Evolutionary conservation across 2,329 filamentous ascomycete genomes (phyloP), one percentile per base, ranked within the genome.

Genomic region (Grosmannia huntii): DNA sequence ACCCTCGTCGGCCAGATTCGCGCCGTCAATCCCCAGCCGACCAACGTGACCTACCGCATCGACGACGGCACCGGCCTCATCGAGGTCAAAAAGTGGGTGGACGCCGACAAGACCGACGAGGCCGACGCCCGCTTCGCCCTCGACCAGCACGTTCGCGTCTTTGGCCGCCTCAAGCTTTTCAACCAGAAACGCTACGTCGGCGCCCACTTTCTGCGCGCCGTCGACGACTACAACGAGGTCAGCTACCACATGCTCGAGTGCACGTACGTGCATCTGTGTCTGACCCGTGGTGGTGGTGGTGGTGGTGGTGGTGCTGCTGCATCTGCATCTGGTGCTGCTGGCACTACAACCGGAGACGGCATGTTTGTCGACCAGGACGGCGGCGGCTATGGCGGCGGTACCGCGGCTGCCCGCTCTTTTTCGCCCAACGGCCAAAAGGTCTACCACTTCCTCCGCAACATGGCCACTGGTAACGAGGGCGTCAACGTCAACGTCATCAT

Each of bases 61-160:
- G 94, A 99, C 73, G 94, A 99, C 72, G 94, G 94, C 69, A 99
- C 95, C 1, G 91, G 90, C 60, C 79, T 85, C 61, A 86, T 96
- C 66, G 95, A 99, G 72, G 91, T 90, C 64, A 95, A 94, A 76
- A 85, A 87, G 70, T 95, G 88, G 87, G 78, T 88, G 59, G 86
- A 92, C 72, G 73, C 79, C 64, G 81, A 83, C 67, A 79, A 79
- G 68, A 71, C 70, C 31, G 74, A 76, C 62, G 59, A 61, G n/a
- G 48, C 57, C 56, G 60, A 61, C 49, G 33, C 69, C 79, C 81
- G 62, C 19, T 82, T 89, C 64, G 79, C 83, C 62, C 77, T 86
- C 64, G 87, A 92, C 67, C 81, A 84, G 57, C 92, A 95, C 72
- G 89, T 92, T 56, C 85, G 91, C 67, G 86, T 94, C 56, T 95